Conservation (phyloP, 495 filamentous ascomycete genomes). For the Letharia lupina region DNA sequence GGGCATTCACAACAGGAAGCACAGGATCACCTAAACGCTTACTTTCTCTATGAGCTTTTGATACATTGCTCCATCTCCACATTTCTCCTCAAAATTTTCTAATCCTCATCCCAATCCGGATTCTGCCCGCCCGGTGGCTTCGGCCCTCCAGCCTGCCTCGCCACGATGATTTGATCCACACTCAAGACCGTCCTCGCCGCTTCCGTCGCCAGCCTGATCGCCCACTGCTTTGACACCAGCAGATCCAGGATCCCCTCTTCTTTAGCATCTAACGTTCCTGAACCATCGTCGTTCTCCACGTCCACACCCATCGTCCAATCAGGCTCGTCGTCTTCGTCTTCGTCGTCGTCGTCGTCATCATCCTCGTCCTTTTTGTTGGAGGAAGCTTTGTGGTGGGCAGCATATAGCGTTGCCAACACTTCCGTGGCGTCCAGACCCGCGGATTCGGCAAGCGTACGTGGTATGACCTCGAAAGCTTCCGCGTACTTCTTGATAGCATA, state of each 20-base stretch:
- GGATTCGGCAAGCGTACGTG: conserved; percentile 85
- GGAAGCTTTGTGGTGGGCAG: conserved; percentile 71
- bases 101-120: conserved; percentile 98
- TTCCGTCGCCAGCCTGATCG: conserved; percentile 93
- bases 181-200: conserved; percentile 88
- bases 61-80: background rate
- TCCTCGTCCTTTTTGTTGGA: conserved; percentile 17
- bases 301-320: conserved; percentile 90
- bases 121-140: conserved; percentile 78
- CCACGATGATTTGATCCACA: conserved; percentile 98
- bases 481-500: conserved; percentile 95
- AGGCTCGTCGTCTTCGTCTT: conserved; percentile 47
- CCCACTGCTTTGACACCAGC: conserved; percentile 84
- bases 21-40: background rate
- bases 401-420: conserved; percentile 82
- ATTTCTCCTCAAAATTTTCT: conserved; percentile 25
- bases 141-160: conserved; percentile 91
- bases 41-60: conserved; percentile 8
- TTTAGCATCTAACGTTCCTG: conserved; percentile 77
- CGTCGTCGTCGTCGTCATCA: conserved; percentile 33
- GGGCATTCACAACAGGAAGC: background rate
- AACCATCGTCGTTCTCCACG: conserved; percentile 73
- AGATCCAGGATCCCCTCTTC: conserved; percentile 91
- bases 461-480: conserved; percentile 96
- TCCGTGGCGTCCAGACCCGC: conserved; percentile 95